Percentiles rank a stretch among this genome's conserved stretches.
Evolutionary conservation across 768 basidiomycete genomes (phyloP).

Genomic region (Pleurotus ostreatus): DNA sequence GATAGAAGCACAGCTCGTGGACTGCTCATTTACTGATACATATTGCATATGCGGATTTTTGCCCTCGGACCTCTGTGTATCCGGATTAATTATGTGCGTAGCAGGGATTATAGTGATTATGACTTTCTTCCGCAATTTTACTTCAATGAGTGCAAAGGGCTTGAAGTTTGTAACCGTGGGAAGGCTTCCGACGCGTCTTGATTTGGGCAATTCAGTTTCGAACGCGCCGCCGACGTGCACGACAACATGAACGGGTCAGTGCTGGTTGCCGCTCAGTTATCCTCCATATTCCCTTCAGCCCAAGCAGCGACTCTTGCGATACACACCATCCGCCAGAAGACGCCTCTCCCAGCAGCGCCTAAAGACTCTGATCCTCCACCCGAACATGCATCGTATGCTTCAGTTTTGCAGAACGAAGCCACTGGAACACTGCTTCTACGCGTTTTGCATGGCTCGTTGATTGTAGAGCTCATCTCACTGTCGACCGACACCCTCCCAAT

Average conservation of each 20-base stretch:
- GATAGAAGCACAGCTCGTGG: too few relatives aligned
- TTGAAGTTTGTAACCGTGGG: not conserved
- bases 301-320: constrained; percentile 49
- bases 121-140: too few relatives aligned
- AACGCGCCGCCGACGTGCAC: not conserved
- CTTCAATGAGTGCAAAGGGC: too few relatives aligned
- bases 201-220: too few relatives aligned
- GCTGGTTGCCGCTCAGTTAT: constrained; percentile 58
- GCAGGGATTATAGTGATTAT: too few relatives aligned
- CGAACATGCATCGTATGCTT: constrained; percentile 73
- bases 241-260: constrained; percentile 33
- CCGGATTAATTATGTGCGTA: too few relatives aligned
- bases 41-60: too few relatives aligned
- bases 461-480: constrained; percentile 76
- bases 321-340: constrained; percentile 54
- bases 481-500: constrained; percentile 62
- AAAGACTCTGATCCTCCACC: constrained; percentile 43
- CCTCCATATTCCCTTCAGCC: constrained; percentile 53
- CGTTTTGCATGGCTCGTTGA: constrained; percentile 67
- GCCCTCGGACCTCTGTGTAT: too few relatives aligned
- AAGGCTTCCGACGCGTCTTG: not conserved
- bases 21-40: too few relatives aligned
- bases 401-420: constrained; percentile 47
- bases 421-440: constrained; percentile 71
- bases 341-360: constrained; percentile 41